Evolutionary conservation across 495 filamentous ascomycete species (phyloP).

Genomic region (Emericellopsis terricola): DNA sequence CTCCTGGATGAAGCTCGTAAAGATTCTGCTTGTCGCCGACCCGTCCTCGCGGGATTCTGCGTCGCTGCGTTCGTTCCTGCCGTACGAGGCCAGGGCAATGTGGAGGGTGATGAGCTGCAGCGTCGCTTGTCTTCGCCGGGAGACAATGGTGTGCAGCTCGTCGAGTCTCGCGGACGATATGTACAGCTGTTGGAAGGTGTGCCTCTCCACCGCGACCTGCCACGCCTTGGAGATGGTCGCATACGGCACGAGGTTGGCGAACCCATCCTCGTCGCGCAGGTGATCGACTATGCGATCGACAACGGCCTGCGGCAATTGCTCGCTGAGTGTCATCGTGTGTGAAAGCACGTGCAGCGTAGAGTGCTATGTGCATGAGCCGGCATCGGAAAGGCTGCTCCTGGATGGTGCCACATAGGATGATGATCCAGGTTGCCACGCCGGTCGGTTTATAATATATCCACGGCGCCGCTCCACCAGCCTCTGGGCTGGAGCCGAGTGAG

Average conservation of each 20-base stretch:
- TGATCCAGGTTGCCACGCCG: no score
- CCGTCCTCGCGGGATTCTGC: constrained; percentile 5
- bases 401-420: no score
- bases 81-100: constrained; percentile 6
- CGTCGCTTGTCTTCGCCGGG: constrained; percentile 3
- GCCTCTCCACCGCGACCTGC: constrained; percentile 7
- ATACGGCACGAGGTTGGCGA: neutral
- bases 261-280: neutral
- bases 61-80: constrained; percentile 3
- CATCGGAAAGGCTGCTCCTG: no score
- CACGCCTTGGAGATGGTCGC: constrained; percentile 6
- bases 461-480: no score
- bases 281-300: neutral
- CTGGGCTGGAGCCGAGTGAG: no score
- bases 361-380: no score
- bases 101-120: constrained; percentile 8
- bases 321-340: neutral
- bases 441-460: no score
- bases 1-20: constrained; percentile 3
- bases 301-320: neutral
- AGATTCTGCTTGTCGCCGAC: constrained; percentile 4
- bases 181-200: constrained; percentile 5
- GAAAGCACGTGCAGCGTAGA: no score
- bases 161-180: constrained; percentile 6
- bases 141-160: neutral